Conservation (phyloP, 192 early-diverging fungal genomes). For the Lobosporangium transversale region DNA sequence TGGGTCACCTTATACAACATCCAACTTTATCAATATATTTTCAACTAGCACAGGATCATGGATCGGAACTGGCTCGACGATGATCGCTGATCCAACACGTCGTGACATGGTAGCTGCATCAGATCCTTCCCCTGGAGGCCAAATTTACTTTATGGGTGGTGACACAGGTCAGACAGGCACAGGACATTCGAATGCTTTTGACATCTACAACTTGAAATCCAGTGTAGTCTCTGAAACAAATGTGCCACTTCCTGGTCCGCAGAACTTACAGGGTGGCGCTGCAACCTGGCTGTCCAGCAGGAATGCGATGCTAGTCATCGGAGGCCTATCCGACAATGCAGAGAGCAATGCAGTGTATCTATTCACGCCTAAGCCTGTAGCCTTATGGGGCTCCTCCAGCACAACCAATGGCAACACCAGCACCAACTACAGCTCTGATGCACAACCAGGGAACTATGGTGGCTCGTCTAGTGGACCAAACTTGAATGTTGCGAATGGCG, state of each 20-base stretch:
- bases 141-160: constrained; percentile 28
- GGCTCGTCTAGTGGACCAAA: neutral
- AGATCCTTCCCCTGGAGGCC: constrained; percentile 16
- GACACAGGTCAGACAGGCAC: constrained; percentile 20
- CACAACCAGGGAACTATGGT: neutral
- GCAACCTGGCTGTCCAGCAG: constrained; percentile 13
- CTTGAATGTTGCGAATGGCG: neutral
- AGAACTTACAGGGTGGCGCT: constrained; percentile 24
- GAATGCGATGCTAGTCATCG: constrained; percentile 10
- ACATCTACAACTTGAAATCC: constrained; percentile 23
- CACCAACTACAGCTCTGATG: neutral
- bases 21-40: constrained; percentile 31
- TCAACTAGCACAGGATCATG: constrained; percentile 26
- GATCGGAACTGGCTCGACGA: constrained; percentile 25
- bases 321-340: constrained; percentile 11
- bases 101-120: constrained; percentile 22
- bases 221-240: constrained; percentile 20
- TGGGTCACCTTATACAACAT: constrained; percentile 15
- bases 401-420: constrained; percentile 2
- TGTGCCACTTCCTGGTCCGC: constrained; percentile 12
- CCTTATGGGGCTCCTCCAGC: neutral
- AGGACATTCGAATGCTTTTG: constrained; percentile 16
- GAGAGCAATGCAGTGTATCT: constrained; percentile 22
- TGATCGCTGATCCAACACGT: constrained; percentile 25
- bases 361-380: constrained; percentile 2